Evolutionary conservation across 768 basidiomycete species (phyloP), one percentile per base, ranked within the genome.

Genomic region (Chalciporus pseudorubinellus): DNA sequence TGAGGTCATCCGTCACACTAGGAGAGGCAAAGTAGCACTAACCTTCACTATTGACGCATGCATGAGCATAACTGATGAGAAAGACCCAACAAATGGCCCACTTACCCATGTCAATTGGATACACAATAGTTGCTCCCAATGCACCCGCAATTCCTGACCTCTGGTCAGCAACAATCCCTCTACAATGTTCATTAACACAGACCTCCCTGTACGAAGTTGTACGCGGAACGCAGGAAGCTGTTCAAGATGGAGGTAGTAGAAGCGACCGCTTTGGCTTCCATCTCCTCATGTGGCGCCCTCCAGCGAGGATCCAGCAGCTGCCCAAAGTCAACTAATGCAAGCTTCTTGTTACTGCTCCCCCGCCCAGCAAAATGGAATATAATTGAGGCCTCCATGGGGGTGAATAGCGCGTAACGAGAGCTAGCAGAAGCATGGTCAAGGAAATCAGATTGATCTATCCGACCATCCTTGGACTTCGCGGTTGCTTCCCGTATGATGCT

Each of bases 321-420:
- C 18, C 86, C 92, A 70, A 99, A 99, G 69, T 99, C 97, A 39
- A 90, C 71, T 34, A 95, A 71, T 10, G 92, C 82, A 46, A 99
- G 79, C 19, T 93, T 81, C 61, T 85, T 82, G 42, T 74, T 74
- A 3, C 75, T 72, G 40, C 77, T 73, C 13, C 94, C 95, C 42
- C 93, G 82, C 12, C 90, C 86, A 22, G 94, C 94, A 72, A 98
- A 98, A 70, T 99, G 95, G 74, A 98, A 99, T 62, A 99, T 85
- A 63, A 98, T 97, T 47, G 88, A 83, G n/a, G 89, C 92, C 70
- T 98, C 95, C 91, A 98, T 95, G 4, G 95, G 95, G 1, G 93
- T 95, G 70, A 98, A 98, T 46, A 95, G 80, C 34, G 92, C 89
- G 69, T 98, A 98, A 33, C 95, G 88, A 59, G 95, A 92, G 59